Evolutionary conservation across 225 moss, liverwort and hornwort species (phyloP).

Genomic region (Neckera pumila): DNA sequence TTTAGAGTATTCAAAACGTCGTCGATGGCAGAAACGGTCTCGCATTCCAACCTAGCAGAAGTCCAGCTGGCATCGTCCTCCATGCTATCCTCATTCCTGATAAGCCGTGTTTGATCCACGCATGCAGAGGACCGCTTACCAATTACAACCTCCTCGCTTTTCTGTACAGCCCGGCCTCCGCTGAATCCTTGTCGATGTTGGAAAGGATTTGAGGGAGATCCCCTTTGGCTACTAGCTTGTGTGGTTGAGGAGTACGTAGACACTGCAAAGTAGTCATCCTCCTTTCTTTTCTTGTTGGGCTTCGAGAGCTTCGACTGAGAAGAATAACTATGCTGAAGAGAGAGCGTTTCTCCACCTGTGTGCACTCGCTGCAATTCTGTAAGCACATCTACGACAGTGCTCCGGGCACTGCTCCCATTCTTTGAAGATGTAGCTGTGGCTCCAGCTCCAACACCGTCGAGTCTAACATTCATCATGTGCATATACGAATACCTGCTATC

Average conservation of each 20-base stretch:
- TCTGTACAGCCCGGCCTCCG: not conserved
- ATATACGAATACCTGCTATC: conserved; percentile 25
- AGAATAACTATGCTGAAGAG: not conserved
- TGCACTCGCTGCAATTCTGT: conserved; percentile 46
- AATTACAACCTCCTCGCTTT: not conserved
- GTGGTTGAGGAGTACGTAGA: conserved; percentile 41
- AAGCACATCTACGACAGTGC: conserved; percentile 47
- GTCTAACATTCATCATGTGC: conserved; percentile 32
- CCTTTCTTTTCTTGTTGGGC: conserved; percentile 36
- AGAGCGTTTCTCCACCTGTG: not conserved
- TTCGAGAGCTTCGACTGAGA: conserved; percentile 22
- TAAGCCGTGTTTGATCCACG: not conserved
- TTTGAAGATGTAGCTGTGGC: conserved; percentile 27
- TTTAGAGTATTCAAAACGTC: conserved; percentile 6
- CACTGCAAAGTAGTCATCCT: conserved; percentile 51
- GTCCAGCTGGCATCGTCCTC: not conserved
- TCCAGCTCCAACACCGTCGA: conserved; percentile 16
- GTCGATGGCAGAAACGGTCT: conserved; percentile 15
- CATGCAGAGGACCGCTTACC: not conserved
- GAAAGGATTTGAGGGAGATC: not conserved
- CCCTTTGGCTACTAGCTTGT: conserved; percentile 16
- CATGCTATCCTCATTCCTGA: not conserved
- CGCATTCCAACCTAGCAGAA: not conserved
- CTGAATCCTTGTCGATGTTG: conserved; percentile 1
- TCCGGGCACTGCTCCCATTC: conserved; percentile 47